Base-by-base conservation (phyloP, 768 basidiomycete species). In the Leccinum imitatum region DNA sequence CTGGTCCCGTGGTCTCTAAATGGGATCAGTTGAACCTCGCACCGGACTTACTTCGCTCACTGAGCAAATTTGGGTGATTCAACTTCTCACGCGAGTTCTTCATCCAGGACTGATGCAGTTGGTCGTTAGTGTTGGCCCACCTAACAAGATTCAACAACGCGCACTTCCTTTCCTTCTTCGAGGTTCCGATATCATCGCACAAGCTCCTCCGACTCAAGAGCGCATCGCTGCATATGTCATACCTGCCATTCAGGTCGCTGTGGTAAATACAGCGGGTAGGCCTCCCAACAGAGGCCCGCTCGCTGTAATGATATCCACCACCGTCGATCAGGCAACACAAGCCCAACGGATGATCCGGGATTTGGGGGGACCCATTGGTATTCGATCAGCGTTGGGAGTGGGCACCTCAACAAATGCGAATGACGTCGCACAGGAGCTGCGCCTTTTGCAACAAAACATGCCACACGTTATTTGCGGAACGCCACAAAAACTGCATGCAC, bases 171-270 rank as follows among this genome's bases (percentile, higher is more conserved):
- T 98, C 78, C 85, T 99, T 60, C 81, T 98, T 35, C 85, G 90
- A 54, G 95, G 94, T 8, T 86, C 93, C 39, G 97, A 99, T 68
- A 98, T 98, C 69, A 98, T 99, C 68, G 95, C 96, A 9, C 97
- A 99, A 76, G 97, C 96, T 10, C 97, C 97, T 51, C 95, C 97
- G 1, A 98, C 97, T 0, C 96, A 98, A 73, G 97, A 99, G 73
- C 84, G 97, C 50, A 99, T 99, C 67, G 95, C 96, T 23, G 94
- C 95, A 59, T 99, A 99, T 75, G 88, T 94, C 53, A 94, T 96
- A 61, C 94, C 93, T 53, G 91, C 90, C 30, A 90, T 94, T 50
- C 91, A 93, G 68, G 84, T 89, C 55, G 89, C 90, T 35, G 78
- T 95, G 58, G 82, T 86, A 37, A 82, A 88, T 61, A 81, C 87